These are phyloP conservation scores for Didymella sp. DNA, from an alignment of 2,329 filamentous ascomycete species.

Conservation along the genomic window DNA sequence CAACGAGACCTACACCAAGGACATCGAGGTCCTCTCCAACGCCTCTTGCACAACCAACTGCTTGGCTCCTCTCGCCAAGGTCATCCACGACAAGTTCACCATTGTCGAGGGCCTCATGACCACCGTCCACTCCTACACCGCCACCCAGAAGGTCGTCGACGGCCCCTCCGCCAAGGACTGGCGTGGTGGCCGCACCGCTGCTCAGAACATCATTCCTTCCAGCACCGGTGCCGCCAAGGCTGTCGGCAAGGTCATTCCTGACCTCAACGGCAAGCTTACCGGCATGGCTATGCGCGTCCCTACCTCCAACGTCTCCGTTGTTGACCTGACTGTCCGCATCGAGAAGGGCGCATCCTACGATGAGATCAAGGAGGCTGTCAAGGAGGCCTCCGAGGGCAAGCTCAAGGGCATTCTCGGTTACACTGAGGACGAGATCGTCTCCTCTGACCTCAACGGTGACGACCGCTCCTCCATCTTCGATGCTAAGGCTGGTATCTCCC, in stretches of 20 bases:
- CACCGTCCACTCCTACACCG: conserved; percentile 99
- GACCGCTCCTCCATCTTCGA: conserved; percentile 97
- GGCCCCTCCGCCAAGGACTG: conserved; percentile 98
- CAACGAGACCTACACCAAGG: conserved; percentile 89
- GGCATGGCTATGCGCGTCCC: conserved; percentile 99
- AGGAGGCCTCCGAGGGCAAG: conserved; percentile 78
- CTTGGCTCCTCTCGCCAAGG: conserved; percentile 98
- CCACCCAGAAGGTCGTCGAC: conserved; percentile 99
- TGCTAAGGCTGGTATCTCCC: conserved; percentile 97
- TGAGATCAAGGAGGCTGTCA: conserved; percentile 90
- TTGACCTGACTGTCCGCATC: conserved; percentile 92
- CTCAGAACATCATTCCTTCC: conserved; percentile 99
- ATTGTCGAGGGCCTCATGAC: conserved; percentile 99
- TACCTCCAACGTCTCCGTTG: conserved; percentile 97
- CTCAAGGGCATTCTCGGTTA: conserved; percentile 93
- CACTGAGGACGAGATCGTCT: conserved; percentile 97
- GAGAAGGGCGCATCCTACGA: conserved; percentile 90
- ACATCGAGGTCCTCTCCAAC: conserved; percentile 95
- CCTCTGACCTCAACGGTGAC: conserved; percentile 92
- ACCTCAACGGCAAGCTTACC: conserved; percentile 98
- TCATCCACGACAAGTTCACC: conserved; percentile 97
- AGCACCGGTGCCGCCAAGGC: conserved; percentile 99
- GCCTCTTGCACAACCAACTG: conserved; percentile 99
- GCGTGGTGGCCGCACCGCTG: conserved; percentile 97
- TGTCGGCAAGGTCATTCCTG: conserved; percentile 99